phyloP scores from a whole-genome alignment of 2,329 filamentous ascomycete genomes.

The Nothopassalora personata region DNA sequence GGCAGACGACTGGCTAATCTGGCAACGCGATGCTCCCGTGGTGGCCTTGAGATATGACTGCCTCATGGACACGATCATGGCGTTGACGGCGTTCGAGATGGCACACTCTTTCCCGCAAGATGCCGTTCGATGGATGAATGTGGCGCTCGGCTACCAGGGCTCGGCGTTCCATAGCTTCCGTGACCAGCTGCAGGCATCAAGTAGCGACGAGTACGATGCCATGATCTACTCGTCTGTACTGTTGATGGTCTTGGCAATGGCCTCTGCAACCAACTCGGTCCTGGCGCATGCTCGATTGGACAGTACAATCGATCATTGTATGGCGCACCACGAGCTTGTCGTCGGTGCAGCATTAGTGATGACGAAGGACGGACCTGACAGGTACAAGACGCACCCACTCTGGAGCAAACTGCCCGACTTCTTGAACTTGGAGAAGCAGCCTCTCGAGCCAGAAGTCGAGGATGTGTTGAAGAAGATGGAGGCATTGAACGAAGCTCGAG shows the following conservation, averaged over 20 bases:
- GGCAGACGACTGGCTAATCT: constrained; percentile 9
- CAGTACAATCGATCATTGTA: constrained; percentile 10
- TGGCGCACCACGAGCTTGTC: constrained; percentile 12
- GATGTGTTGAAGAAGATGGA: background rate
- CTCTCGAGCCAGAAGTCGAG: background rate
- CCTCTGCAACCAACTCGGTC: constrained; percentile 9
- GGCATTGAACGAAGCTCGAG: background rate
- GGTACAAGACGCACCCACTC: constrained; percentile 2
- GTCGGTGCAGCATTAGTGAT: constrained; percentile 11
- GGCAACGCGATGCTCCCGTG: constrained; percentile 8
- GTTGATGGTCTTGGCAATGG: constrained; percentile 12
- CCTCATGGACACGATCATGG: constrained; percentile 12
- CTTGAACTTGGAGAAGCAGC: constrained; percentile 2
- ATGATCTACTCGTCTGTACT: constrained; percentile 12
- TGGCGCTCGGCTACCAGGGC: constrained; percentile 12
- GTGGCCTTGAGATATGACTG: constrained; percentile 14
- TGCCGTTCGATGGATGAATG: constrained; percentile 5
- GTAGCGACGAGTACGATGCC: constrained; percentile 10
- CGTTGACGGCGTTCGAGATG: constrained; percentile 14
- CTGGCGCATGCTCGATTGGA: constrained; percentile 1
- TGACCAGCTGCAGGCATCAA: background rate
- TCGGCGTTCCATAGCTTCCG: constrained; percentile 12
- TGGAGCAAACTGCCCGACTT: constrained; percentile 10
- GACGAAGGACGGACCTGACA: constrained; percentile 8
- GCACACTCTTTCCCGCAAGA: constrained; percentile 8